These are phyloP conservation scores for Hypoxylon sp. DNA, from an alignment of 2,329 filamentous ascomycete species.

Conservation along the genomic window DNA sequence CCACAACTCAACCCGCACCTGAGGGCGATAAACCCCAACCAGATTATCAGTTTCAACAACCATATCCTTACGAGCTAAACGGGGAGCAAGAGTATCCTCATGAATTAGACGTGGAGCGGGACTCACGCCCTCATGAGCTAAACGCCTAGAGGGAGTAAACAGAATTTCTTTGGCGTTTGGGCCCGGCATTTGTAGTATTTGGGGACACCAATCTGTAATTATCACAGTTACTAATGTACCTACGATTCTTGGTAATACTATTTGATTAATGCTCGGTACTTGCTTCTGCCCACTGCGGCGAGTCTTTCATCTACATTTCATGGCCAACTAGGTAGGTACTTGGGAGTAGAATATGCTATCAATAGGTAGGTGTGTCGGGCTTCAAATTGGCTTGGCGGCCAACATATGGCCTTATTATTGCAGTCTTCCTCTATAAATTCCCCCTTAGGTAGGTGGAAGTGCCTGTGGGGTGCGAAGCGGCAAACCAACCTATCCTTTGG, in stretches of 20 bases:
- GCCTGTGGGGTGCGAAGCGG: too few relatives aligned
- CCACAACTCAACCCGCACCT: background rate
- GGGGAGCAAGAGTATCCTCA: background rate
- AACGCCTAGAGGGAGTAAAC: background rate
- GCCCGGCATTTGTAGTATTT: background rate
- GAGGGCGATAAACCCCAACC: background rate
- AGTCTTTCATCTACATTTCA: background rate
- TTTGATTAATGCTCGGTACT: background rate
- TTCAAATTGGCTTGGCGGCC: too few relatives aligned
- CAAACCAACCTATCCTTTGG: too few relatives aligned
- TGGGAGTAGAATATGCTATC: background rate
- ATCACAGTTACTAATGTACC: background rate
- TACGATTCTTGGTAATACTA: background rate
- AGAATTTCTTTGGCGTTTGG: background rate
- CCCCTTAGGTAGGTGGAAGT: too few relatives aligned
- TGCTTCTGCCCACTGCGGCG: background rate
- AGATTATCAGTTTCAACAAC: background rate
- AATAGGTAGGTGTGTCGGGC: background rate
- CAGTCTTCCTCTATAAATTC: too few relatives aligned
- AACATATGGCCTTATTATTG: too few relatives aligned
- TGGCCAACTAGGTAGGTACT: background rate
- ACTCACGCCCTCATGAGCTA: background rate
- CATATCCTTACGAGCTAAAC: slow-evolving; percentile 3
- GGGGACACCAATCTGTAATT: background rate
- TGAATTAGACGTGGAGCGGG: background rate